Evolutionary conservation across 768 basidiomycete genomes (phyloP).

Genomic region (Kwoniella sp.): DNA sequence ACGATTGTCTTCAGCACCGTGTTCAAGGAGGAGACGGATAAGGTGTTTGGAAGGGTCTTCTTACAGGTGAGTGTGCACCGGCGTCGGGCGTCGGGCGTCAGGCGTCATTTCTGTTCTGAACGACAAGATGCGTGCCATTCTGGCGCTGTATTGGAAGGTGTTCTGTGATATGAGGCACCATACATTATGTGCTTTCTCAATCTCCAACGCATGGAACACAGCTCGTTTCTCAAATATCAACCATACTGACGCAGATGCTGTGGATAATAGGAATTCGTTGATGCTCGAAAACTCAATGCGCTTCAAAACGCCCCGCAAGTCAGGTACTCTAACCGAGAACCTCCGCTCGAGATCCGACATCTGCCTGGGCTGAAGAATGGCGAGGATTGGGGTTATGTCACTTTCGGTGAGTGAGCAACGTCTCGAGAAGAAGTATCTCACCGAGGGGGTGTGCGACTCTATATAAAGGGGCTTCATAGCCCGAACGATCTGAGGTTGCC

Average conservation of each 20-base stretch:
- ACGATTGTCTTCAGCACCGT: constrained; percentile 97
- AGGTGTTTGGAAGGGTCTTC: constrained; percentile 97
- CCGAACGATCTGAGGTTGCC: too few species aligned
- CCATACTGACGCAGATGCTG: too few species aligned
- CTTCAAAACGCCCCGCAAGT: constrained; percentile 98
- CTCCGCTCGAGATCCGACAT: constrained; percentile 93
- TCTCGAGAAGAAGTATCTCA: not conserved
- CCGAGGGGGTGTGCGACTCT: too few species aligned
- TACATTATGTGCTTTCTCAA: too few species aligned
- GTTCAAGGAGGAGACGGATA: constrained; percentile 95
- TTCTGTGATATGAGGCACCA: too few species aligned
- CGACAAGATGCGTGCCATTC: too few species aligned
- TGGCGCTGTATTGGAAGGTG: too few species aligned
- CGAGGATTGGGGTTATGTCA: constrained; percentile 94
- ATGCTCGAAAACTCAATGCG: constrained; percentile 88
- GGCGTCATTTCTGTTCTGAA: too few species aligned
- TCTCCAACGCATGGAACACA: too few species aligned
- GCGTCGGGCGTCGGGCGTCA: too few species aligned
- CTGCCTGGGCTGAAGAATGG: constrained; percentile 75
- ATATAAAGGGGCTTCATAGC: too few species aligned
- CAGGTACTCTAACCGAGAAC: constrained; percentile 88
- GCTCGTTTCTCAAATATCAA: too few species aligned
- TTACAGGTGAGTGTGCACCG: constrained; percentile 79
- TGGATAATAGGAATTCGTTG: constrained; percentile 86
- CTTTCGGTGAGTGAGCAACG: constrained; percentile 69